phyloP scores from a whole-genome alignment of 106 monocot genomes.

The Dendrobium chrysotoxum region DNA sequence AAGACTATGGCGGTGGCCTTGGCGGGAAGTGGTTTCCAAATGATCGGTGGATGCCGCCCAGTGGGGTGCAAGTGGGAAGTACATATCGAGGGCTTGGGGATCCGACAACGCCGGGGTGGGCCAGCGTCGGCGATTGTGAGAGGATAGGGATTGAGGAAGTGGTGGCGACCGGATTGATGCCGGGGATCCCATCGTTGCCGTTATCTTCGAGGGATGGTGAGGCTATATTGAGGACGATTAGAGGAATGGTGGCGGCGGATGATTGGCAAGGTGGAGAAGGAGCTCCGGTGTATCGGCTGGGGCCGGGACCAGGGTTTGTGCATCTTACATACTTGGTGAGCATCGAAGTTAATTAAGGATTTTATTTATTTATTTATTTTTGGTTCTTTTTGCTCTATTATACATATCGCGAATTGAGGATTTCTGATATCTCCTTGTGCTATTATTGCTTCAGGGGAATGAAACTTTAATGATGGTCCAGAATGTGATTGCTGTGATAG shows the following conservation, averaged over 20 bases:
- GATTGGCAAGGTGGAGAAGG: conserved; percentile 54
- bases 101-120: conserved; percentile 77
- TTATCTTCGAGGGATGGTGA: conserved; percentile 59
- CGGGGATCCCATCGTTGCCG: conserved; percentile 53
- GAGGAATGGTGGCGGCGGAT: conserved; percentile 34
- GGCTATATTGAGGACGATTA: conserved; percentile 25
- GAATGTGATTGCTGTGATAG: conserved; percentile 63
- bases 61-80: conserved; percentile 65
- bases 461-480: conserved; percentile 46
- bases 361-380: not conserved
- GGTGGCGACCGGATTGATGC: conserved; percentile 21
- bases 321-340: conserved; percentile 43
- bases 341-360: not conserved
- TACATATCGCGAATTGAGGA: not conserved
- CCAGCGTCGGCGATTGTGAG: conserved; percentile 50
- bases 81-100: conserved; percentile 46
- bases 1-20: conserved; percentile 43
- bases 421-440: not conserved
- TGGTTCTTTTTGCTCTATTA: too few species aligned
- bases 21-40: conserved; percentile 29
- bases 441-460: conserved; percentile 33
- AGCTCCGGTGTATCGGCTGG: conserved; percentile 24
- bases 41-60: conserved; percentile 52
- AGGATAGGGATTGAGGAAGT: conserved; percentile 32
- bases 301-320: conserved; percentile 46